Evolutionary conservation across 2,329 filamentous ascomycete species (phyloP), one percentile per base, ranked within the genome.

Genomic region (Dichotomopilus funicola): DNA sequence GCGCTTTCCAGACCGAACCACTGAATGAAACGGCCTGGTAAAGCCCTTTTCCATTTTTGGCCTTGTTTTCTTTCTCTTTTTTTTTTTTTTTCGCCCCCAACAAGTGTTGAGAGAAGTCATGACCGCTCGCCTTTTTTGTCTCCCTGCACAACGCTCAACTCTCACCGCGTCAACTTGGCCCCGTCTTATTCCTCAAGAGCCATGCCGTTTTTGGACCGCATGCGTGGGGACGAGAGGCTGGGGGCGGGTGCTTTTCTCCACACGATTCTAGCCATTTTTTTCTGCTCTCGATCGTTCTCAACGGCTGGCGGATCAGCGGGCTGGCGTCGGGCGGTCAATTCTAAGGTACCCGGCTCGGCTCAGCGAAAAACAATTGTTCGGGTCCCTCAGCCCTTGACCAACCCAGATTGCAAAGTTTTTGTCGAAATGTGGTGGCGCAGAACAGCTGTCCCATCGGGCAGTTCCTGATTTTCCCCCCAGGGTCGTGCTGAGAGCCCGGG

Each of bases 321-420:
- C 45, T 38, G 45, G 37, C 38, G 33, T 46, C 53, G 42, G 54
- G 48, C 44, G 49, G 44, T 52, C 49, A 43, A 50, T 13, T 9
- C 34, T 6, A 38, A 43, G 10, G 10, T 13, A 40, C 8, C 38
- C 13, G 45, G 11, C 6, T 42, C 5, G 42, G n/a, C 33, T 27
- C 8, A 40, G 12, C 27, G 13, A 6, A 38, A 27, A 12, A 6
- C 13, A 44, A 13, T 8, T 33, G 37, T 6, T 13, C 35, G 10
- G 35, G 10, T 33, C 11, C 4, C 36, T 38, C 6, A 19, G 31
- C n/a, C 44, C 43, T 51, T 49, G 33, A 36, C 10, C 40, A 48
- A 33, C 51, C 45, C 34, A 58, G 53, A 58, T 58, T 58, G 53
- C 53, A 51, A 33, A 44, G 56, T 55, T 40, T 49, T 50, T 55